Conservation (phyloP, 2,329 filamentous ascomycete genomes). For the Xenoacremonium recifei region DNA sequence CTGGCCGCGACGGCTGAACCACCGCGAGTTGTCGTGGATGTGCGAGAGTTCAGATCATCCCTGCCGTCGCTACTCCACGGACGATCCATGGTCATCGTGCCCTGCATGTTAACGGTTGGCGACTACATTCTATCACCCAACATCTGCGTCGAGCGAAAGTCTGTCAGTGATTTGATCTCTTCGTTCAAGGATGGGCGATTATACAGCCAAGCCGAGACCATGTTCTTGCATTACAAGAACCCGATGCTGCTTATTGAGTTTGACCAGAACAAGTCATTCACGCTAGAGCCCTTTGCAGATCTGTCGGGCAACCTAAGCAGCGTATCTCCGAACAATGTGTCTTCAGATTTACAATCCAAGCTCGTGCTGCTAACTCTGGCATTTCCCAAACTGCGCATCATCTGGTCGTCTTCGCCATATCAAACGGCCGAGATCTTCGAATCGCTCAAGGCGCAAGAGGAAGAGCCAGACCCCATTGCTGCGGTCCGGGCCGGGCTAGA, state of each 20-base stretch:
- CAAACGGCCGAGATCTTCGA: constrained; percentile 98
- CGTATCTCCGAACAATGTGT: constrained; percentile 56
- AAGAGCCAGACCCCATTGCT: constrained; percentile 85
- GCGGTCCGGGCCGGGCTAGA: constrained; percentile 80
- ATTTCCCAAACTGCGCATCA: constrained; percentile 84
- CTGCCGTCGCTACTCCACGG: constrained; percentile 90
- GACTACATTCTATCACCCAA: constrained; percentile 92
- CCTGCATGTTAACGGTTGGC: constrained; percentile 93
- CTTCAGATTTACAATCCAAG: constrained; percentile 83
- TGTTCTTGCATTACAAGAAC: constrained; percentile 88
- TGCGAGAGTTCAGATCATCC: constrained; percentile 92
- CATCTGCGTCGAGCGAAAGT: constrained; percentile 94
- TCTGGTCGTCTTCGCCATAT: constrained; percentile 91
- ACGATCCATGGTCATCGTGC: constrained; percentile 82
- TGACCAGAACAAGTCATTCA: constrained; percentile 95
- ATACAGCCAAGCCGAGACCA: constrained; percentile 88
- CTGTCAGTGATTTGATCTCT: constrained; percentile 83
- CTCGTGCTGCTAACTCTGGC: constrained; percentile 89
- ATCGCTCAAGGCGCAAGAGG: constrained; percentile 83
- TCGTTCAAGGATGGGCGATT: constrained; percentile 90
- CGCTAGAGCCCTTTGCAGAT: constrained; percentile 78
- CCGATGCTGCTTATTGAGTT: constrained; percentile 97
- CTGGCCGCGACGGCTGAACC: constrained; percentile 81
- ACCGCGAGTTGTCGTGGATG: constrained; percentile 89
- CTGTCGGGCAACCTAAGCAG: constrained; percentile 60